Evolutionary conservation across 768 basidiomycete species (phyloP), one percentile per base, ranked within the genome.

Genomic region (Candolleomyces aberdarensis): DNA sequence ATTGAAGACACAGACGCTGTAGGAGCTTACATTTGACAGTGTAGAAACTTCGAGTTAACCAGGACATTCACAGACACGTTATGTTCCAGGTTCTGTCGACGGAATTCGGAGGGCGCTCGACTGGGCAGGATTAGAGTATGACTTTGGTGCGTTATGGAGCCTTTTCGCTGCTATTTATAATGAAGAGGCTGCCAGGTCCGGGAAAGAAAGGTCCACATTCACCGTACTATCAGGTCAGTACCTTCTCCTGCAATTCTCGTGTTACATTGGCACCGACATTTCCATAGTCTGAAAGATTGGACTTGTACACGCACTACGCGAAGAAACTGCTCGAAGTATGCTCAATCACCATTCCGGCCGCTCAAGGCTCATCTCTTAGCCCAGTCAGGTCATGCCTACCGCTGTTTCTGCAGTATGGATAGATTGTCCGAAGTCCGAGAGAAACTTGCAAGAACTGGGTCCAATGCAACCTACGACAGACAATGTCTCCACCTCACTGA

Each of bases 1-100:
- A 87, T 98, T 44, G 96, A 98, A 73, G 97, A 98, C 72, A 99
- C 97, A 0, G 97, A 99, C 71, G 78, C 87, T 64, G 96, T 96
- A 65, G 65, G 87, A 70, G 13, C 36, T 53, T 53, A 3, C 6
- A 14, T n/a, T 15, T 53, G 14, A 10, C 26, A 26, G 26, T 26
- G n/a, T 31, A 31, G 26, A 17, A 29, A 2, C 52, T 39, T 9
- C 17, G 39, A 22, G 11, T 26, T 41, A 17, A 32, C 32, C 10
- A 26, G 54, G 3, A 20, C 20, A 56, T 39, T 10, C 9, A 17
- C 69, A 98, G 96, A 83, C 85, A 1, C 82, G 96, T 57, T 81
- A 83, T 62, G 92, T 96, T 2, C 86, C 89, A 9, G 92, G 90
- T 1, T 88, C 94, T 14, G 89, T 96, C 2, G 91, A 97, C 40